phyloP scores from a whole-genome alignment of 2,329 filamentous ascomycete species.

The Aspergillus fructus region DNA sequence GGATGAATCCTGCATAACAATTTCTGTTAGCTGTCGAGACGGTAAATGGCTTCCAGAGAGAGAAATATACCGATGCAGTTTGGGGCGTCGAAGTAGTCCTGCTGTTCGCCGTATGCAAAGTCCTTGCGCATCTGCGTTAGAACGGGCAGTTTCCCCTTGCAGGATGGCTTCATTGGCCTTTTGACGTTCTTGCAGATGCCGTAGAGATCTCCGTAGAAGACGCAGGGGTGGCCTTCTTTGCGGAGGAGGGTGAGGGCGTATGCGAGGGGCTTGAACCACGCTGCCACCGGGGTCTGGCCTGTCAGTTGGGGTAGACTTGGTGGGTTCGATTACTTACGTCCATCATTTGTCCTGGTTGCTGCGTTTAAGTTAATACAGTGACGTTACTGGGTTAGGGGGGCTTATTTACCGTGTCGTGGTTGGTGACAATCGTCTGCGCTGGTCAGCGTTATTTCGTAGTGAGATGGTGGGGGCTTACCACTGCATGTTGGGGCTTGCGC shows the following conservation, averaged over 20 bases:
- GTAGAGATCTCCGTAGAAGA: slow-evolving; percentile 13
- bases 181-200: not conserved
- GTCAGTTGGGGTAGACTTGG: not conserved
- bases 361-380: not conserved
- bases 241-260: slow-evolving; percentile 11
- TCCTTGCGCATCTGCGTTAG: too few relatives aligned
- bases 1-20: slow-evolving; percentile 19
- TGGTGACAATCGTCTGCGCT: too few relatives aligned
- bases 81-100: too few relatives aligned
- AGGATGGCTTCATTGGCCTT: not conserved
- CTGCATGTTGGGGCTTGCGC: too few relatives aligned
- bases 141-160: too few relatives aligned
- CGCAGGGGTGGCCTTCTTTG: slow-evolving; percentile 5
- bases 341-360: slow-evolving; percentile 18
- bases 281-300: too few relatives aligned
- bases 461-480: too few relatives aligned
- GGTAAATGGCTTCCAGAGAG: too few relatives aligned
- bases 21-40: too few relatives aligned
- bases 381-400: not conserved
- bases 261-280: not conserved
- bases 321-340: slow-evolving; percentile 5
- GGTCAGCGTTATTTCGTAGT: too few relatives aligned
- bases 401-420: slow-evolving; percentile 36
- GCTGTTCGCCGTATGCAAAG: too few relatives aligned
- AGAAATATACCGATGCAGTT: too few relatives aligned